Conservation (phyloP, 1,284 basidiomycete genomes). For the Wolfiporia cocos region DNA sequence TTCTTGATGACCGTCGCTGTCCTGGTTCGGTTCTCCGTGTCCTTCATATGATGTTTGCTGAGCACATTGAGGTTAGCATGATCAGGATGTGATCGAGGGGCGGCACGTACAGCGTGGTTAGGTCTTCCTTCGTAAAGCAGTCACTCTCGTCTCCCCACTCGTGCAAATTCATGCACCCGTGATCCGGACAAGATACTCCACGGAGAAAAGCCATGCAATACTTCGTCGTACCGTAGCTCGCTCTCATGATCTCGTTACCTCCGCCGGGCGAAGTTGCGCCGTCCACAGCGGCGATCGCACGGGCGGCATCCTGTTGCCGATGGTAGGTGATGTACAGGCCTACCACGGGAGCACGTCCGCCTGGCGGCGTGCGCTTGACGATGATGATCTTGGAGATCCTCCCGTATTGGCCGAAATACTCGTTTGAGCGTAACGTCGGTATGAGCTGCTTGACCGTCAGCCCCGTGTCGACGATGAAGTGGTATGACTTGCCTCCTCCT, state of each 20-base stretch:
- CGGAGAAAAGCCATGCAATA: constrained; percentile 97
- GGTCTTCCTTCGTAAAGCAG: constrained; percentile 90
- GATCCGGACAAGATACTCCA: constrained; percentile 80
- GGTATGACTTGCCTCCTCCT: constrained; percentile 84
- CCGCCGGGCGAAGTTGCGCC: constrained; percentile 83
- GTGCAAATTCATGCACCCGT: constrained; percentile 91
- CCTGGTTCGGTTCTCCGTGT: constrained; percentile 62
- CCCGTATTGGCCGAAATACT: constrained; percentile 99
- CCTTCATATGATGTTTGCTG: constrained; percentile 86
- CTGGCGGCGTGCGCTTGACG: constrained; percentile 81
- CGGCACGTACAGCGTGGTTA: constrained; percentile 74
- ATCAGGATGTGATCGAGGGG: constrained; percentile 2
- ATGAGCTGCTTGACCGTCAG: constrained; percentile 61
- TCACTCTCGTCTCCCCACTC: constrained; percentile 99
- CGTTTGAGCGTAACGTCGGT: constrained; percentile 88
- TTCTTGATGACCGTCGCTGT: constrained; percentile 40
- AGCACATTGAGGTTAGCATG: constrained; percentile 5
- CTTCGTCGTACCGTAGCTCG: constrained; percentile 95
- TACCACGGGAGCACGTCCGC: constrained; percentile 71
- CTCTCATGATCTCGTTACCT: constrained; percentile 78
- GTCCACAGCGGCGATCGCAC: constrained; percentile 91
- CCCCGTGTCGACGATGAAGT: constrained; percentile 4
- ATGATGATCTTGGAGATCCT: constrained; percentile 96
- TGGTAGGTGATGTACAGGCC: constrained; percentile 97
- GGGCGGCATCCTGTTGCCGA: constrained; percentile 90